Conservation (phyloP, 164 flowering plant genomes). For the Magnolia changhungtana region DNA sequence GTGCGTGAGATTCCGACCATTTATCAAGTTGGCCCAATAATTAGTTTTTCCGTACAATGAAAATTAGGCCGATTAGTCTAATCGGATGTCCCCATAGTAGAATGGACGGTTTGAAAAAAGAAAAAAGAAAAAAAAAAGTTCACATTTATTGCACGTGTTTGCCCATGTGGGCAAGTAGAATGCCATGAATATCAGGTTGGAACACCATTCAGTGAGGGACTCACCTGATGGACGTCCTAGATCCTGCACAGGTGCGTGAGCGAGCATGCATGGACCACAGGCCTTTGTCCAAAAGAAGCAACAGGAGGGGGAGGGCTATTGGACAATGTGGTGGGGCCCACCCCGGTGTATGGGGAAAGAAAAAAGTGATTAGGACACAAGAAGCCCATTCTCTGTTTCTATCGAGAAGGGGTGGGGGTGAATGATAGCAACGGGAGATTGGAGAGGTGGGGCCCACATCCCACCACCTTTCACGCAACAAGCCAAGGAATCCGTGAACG, state of each 20-base stretch:
- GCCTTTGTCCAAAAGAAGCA: background rate
- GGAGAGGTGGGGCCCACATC: background rate
- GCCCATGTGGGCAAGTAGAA: no score
- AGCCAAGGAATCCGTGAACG: slow-evolving; percentile 12
- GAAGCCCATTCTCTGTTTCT: background rate
- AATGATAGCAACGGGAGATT: background rate
- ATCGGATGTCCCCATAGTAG: no score
- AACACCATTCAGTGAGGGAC: no score
- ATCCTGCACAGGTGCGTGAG: background rate
- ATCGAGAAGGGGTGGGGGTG: background rate
- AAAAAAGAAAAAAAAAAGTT: no score
- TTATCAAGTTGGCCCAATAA: no score
- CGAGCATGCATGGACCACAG: no score
- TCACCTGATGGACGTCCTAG: background rate
- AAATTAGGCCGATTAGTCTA: no score
- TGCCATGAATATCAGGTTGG: no score
- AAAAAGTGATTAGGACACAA: background rate
- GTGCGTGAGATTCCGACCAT: no score
- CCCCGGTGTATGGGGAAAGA: background rate
- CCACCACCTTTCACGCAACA: background rate
- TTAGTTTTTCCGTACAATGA: no score
- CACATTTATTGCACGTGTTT: no score
- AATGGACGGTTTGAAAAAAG: no score
- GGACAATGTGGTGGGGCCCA: background rate
- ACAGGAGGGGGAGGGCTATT: background rate